These are phyloP conservation scores for Adansonia grandidieri DNA, from an alignment of 441 rosid species.

Conservation along the genomic window DNA sequence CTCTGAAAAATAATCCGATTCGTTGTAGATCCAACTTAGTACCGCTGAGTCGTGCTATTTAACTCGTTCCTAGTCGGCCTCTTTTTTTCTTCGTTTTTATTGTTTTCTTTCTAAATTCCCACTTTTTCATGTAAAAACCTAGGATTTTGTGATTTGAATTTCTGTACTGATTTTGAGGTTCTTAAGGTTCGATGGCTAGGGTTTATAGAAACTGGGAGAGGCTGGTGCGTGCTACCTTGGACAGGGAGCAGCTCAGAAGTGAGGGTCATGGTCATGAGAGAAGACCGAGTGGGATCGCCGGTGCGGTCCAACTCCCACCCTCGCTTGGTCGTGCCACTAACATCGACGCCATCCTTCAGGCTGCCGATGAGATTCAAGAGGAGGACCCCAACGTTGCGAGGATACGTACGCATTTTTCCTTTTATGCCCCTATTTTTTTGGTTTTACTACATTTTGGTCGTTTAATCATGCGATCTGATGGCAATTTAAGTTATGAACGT, in stretches of 20 bases:
- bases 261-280: constrained; percentile 66
- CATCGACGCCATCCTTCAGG: constrained; percentile 87
- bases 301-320: constrained; percentile 82
- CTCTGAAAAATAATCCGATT: neutral
- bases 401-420: constrained; percentile 56
- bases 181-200: constrained; percentile 61
- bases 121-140: constrained; percentile 20
- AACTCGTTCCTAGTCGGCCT: constrained; percentile 23
- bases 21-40: constrained; percentile 39
- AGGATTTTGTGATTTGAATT: constrained; percentile 33
- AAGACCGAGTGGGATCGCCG: constrained; percentile 76
- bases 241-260: constrained; percentile 70
- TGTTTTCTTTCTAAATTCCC: neutral
- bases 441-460: neutral
- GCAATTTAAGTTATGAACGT: neutral
- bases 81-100: neutral
- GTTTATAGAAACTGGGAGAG: constrained; percentile 78
- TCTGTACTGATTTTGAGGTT: constrained; percentile 18
- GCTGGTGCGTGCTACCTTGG: constrained; percentile 85
- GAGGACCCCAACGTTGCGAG: constrained; percentile 85
- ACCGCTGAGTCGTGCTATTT: constrained; percentile 32
- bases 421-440: neutral
- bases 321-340: constrained; percentile 87
- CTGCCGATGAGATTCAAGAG: constrained; percentile 92
- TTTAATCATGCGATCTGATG: constrained; percentile 13